Evolutionary conservation across 345 rosid species (phyloP), one percentile per base, ranked within the genome.

Genomic region (Euphorbia tirucalli): DNA sequence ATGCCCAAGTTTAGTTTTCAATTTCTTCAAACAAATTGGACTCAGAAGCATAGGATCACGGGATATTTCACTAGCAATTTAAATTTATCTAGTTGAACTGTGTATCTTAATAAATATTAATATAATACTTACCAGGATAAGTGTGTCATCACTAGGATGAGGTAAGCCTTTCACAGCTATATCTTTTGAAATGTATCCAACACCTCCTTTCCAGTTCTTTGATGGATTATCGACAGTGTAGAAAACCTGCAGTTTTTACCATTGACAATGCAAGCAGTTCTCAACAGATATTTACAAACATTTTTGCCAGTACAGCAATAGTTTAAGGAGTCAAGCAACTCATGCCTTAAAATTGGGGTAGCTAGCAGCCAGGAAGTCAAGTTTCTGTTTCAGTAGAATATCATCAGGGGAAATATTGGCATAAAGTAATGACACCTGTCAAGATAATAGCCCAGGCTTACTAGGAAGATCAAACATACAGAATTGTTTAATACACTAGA

Each of bases 331-430:
- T 7, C 18, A 66, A 77, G 61, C 19, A 72, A 28, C 65, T 25
- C 39, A 11, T 68, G 91, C 97, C 97, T 91, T 91, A 63, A 93
- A 78, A 81, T 93, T 93, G 65, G 98, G 98, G 79, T 90, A 84
- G 80, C 78, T 82, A 59, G 90, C 83, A 65, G 91, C 92, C 78
- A 93, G 97, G 30, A 71, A 68, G 82, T 93, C 97, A 58, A 93
- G 94, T 84, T 90, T 91, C 82, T 93, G 93, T 78, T 91, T 87
- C 44, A 93, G 92, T 62, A 93, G 81, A 70, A 93, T 91, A 76
- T 93, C 98, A 84, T 91, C 98, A 21, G 97, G 92, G 25, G 98
- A 93, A 74, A 93, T 83, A 87, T 93, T 93, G 68, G 87, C 98
- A 82, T 90, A 93, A 21, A 93, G 74, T 78, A 93, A 79, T 5